Evolutionary conservation across 2,329 filamentous ascomycete genomes (phyloP), one percentile per base, ranked within the genome.

Genomic region (Diaporthe ampelina): DNA sequence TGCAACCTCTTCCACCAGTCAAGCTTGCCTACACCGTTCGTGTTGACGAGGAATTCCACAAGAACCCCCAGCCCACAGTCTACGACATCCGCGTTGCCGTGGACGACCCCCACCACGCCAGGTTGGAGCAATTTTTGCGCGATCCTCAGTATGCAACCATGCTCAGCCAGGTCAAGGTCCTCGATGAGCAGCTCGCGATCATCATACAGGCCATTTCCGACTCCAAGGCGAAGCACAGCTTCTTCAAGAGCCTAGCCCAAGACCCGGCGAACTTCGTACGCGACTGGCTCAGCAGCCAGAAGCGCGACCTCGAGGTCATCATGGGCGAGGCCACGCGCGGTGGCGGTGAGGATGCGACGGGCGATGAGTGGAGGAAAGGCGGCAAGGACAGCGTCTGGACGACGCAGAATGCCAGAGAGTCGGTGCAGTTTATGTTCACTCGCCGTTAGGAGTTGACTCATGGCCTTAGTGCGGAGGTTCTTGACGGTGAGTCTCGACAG

Each of bases 11-110:
- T 1, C 91, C 94, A 8, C 95, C 97, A 0, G 90, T 98, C 80
- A 92, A 93, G 79, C 90, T 99, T 45, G 89, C 92, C 29, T 99
- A 98, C 86, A 99, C 95, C 11, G 97, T 99, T 81, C 94, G 96
- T 74, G 94, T 98, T 54, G 97, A 99, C 82, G 89, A 94, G 79
- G 91, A 92, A 11, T 96, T 95, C 80, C 93, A 96, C 81, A 91
- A 91, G 78, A 85, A 91, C 73, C 93, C 94, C 5, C 87, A 91
- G 69, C 92, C 94, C 0, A 98, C 95, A 8, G 88, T 98, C 78
- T 98, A 98, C 85, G 96, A 98, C 83, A 89, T 99, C 63, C 92
- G 92, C 78, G 94, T 99, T 59, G 89, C 92, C 1, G 89, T 98
- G 21, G 94, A 97, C 78, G 95, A 98, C 81, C 94, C 95, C 1